These are phyloP conservation scores for Ustilago hordei DNA, from an alignment of 1,284 basidiomycete genomes.

Conservation along the genomic window DNA sequence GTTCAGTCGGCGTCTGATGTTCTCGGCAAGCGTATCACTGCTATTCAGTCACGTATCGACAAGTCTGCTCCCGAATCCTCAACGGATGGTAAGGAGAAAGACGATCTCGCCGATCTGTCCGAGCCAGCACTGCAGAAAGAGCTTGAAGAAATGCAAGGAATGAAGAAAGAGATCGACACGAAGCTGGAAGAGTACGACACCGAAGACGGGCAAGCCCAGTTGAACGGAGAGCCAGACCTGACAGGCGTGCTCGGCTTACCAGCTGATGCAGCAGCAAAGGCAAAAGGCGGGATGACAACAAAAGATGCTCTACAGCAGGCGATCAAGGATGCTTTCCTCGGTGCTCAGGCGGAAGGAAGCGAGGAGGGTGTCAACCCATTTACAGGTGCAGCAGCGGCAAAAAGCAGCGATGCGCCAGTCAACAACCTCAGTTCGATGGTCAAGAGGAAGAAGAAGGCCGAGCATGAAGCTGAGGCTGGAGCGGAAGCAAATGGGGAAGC, in stretches of 20 bases:
- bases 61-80: conserved; percentile 1
- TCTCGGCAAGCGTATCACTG: conserved; percentile 46
- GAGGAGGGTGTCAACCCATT: conserved; percentile 24
- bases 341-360: conserved; percentile 37
- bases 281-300: conserved; percentile 25
- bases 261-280: conserved; percentile 23
- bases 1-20: conserved; percentile 56
- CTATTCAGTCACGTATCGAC: conserved; percentile 45
- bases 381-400: conserved; percentile 23
- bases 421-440: conserved; percentile 62
- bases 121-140: conserved; percentile 48
- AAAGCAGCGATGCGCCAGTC: conserved; percentile 40
- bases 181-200: conserved; percentile 65
- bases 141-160: conserved; percentile 56
- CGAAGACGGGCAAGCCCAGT: conserved; percentile 47
- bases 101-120: conserved; percentile 55
- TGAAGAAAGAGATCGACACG: conserved; percentile 62
- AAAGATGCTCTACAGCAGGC: conserved; percentile 64
- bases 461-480: conserved; percentile 11
- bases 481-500: conserved; percentile 12
- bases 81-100: conserved; percentile 37
- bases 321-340: conserved; percentile 65
- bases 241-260: conserved; percentile 34
- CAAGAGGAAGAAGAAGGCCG: conserved; percentile 61
- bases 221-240: conserved; percentile 44